Evolutionary conservation across 805 yeast genomes (phyloP), one percentile per base, ranked within the genome.

Genomic region (Diddensiella caesifluorescens): DNA sequence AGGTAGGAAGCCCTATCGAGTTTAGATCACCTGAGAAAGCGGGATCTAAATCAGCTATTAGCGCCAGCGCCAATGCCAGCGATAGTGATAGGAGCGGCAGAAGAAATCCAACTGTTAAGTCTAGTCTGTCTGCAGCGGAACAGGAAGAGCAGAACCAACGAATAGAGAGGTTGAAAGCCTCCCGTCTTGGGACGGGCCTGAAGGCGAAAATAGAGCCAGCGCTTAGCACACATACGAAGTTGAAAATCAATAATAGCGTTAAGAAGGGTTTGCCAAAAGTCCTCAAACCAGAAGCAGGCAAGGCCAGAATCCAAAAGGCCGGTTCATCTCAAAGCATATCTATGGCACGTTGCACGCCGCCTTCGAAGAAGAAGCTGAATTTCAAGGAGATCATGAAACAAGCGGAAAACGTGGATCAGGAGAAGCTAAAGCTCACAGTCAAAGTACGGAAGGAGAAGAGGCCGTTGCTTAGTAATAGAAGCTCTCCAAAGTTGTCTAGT

Each of bases 361-460:
- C 50, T 9, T 50, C 53, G 6, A 46, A 41, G 36, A 61, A 60
- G 45, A 59, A 77, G 55, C 60, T 80, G 57, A 75, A 78, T 13
- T 83, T 80, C 55, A 71, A 70, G 42, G 84, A 83, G 33, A 67
- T 83, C 40, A 77, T 83, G 83, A 75, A 75, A 54, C 75, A 76
- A 56, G 92, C 90, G 0, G 73, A 73, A 10, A 62, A 64, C 9
- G 73, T 83, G 1, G 83, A 81, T 54, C 66, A 69, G 21, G 69
- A 56, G 47, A 69, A 67, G 55, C 65, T 65, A 53, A 74, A 66
- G 35, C 59, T 57, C 50, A 68, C 56, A 43, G 68, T 54, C 61
- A 74, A 64, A 43, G 57, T 64, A 5, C 39, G 41, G 13, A 49
- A 46, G 21, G 30, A 34, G 13, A 39, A 60, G 30, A 59, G 59